Conservation (phyloP, 2,329 filamentous ascomycete species). For the Colletotrichum limetticola region DNA sequence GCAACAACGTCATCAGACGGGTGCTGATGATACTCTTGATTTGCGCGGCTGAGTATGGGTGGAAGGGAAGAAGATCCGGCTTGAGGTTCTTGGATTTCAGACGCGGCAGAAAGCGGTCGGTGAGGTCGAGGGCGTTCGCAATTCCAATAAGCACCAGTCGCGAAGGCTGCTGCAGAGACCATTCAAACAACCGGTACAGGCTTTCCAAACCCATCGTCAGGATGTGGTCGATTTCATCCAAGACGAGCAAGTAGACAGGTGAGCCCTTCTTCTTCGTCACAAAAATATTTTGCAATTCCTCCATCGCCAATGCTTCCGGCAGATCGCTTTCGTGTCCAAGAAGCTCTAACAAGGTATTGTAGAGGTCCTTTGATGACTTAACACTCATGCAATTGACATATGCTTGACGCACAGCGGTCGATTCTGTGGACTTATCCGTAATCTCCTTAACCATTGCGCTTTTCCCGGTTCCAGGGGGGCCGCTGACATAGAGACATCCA, state of each 20-base stretch:
- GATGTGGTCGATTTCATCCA: constrained; percentile 96
- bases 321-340: constrained; percentile 68
- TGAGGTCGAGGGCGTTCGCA: constrained; percentile 94
- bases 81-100: constrained; percentile 93
- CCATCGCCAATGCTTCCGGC: constrained; percentile 73
- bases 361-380: constrained; percentile 87
- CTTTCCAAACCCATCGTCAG: constrained; percentile 89
- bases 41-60: constrained; percentile 89
- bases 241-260: constrained; percentile 80
- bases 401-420: constrained; percentile 70
- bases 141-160: constrained; percentile 89
- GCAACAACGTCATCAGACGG: constrained; percentile 80
- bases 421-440: constrained; percentile 66
- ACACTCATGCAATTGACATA: constrained; percentile 99
- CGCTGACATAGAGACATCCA: constrained; percentile 94
- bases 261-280: constrained; percentile 66
- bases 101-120: constrained; percentile 92
- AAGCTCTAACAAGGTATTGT: constrained; percentile 80
- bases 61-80: constrained; percentile 88
- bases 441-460: constrained; percentile 91
- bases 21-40: constrained; percentile 88
- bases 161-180: constrained; percentile 86
- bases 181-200: constrained; percentile 94
- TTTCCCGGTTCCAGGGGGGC: constrained; percentile 95
- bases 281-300: constrained; percentile 77